phyloP scores from a whole-genome alignment of 2,329 filamentous ascomycete species.

The Neurospora sp. region DNA sequence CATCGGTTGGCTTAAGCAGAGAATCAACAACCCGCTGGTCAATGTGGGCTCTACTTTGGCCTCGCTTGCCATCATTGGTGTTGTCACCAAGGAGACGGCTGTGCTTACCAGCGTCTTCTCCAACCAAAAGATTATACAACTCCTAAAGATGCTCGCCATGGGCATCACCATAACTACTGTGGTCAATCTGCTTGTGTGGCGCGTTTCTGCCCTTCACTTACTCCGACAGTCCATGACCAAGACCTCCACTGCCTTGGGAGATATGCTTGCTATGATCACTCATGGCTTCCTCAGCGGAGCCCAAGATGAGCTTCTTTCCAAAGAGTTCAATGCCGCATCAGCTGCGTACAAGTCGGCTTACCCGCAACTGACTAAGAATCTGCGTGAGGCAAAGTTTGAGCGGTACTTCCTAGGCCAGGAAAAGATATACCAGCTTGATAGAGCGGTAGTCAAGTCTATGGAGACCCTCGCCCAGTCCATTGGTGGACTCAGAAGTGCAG shows the following conservation, averaged over 20 bases:
- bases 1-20: conserved; percentile 80
- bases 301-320: conserved; percentile 64
- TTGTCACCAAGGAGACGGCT: conserved; percentile 84
- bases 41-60: conserved; percentile 79
- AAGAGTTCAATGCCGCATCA: conserved; percentile 53
- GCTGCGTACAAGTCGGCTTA: conserved; percentile 58
- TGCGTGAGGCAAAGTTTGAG: conserved; percentile 82
- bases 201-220: conserved; percentile 63
- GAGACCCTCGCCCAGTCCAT: conserved; percentile 81
- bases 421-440: conserved; percentile 67
- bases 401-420: conserved; percentile 77
- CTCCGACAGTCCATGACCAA: conserved; percentile 66
- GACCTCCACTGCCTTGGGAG: conserved; percentile 64
- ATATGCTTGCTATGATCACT: conserved; percentile 74
- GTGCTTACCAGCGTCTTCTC: conserved; percentile 77
- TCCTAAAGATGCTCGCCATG: conserved; percentile 75
- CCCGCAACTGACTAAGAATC: conserved; percentile 61
- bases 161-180: conserved; percentile 62
- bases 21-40: conserved; percentile 66
- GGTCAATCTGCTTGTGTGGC: conserved; percentile 70
- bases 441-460: conserved; percentile 71
- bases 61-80: conserved; percentile 79
- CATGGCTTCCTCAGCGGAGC: conserved; percentile 74
- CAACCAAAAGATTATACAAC: conserved; percentile 69
- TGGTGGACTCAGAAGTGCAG: conserved; percentile 81